Base-by-base conservation (phyloP, 345 rosid species). In the Arabidopsis arenosa region DNA sequence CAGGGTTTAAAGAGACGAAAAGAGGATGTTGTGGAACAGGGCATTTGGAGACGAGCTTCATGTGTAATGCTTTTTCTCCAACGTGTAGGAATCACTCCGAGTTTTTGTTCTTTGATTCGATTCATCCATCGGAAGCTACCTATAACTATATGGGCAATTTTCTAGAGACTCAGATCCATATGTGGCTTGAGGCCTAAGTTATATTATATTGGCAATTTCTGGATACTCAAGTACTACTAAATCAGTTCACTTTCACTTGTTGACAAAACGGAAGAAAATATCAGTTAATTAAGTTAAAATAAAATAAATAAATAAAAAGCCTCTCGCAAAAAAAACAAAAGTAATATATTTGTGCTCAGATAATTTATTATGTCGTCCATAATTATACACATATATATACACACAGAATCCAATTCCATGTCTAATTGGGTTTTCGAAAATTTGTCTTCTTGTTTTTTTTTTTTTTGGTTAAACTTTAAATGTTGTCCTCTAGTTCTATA, bases 1-100 rank as follows among this genome's bases (percentile, higher is more conserved):
- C 59, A 54, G 59, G 59, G 15, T 54, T 54, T 28, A 54, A 28
- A 28, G 59, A 54, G 36, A 54, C 59, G 5, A 54, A 13, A 36
- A 54, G 9, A 54, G 59, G 59, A 54, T 54, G 59, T 54, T 54
- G 59, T 28, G 59, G 59, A 28, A 54, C 59, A 54, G 59, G 59
- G 9, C 17, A 54, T 28, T 5, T 54, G 9, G 59, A 54, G 15
- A 54, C 59, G 2, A 13, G 59, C 15, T 54, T 54, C 15, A 54
- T 54, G 59, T 54, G 59, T 28, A 54, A 54, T 54, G 36, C n/a
- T 28, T 54, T 54, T 11, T 11, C 59, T 26, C 15, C 4, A 12
- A 54, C 59, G 35, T 54, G 59, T 54, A 10, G 4, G 2, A 54
- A 54, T 5, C 59, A 54, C 9, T 54, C 59, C 2, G 59, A 54